phyloP scores from a whole-genome alignment of 169 alveolate species.

The Eimeria brunetti region DNA sequence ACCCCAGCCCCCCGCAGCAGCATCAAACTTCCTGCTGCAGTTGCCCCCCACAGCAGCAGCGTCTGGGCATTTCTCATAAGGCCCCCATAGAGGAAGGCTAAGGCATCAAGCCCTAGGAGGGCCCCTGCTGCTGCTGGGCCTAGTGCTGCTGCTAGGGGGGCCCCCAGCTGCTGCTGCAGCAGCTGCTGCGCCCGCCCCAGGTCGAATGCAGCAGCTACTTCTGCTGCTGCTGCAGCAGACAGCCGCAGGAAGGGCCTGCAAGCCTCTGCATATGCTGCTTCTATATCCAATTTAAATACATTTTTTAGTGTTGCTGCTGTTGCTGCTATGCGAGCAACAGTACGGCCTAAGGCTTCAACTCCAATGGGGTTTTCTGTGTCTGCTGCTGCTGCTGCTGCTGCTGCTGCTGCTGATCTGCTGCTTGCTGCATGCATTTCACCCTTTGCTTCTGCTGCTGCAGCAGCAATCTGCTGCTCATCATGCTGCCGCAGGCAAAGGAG shows the following conservation, averaged over 20 bases:
- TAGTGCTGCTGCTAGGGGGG: constrained; percentile 48
- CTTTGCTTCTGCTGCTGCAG: neutral
- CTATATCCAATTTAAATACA: constrained; percentile 52
- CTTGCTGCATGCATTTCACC: neutral
- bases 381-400: constrained; percentile 41
- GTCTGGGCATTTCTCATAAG: constrained; percentile 82
- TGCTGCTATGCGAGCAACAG: constrained; percentile 83
- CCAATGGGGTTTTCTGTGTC: constrained; percentile 80
- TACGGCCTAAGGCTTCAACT: constrained; percentile 83
- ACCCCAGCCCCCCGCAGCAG: constrained; percentile 83
- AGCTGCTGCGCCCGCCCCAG: neutral
- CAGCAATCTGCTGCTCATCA: neutral
- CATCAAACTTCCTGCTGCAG: constrained; percentile 18
- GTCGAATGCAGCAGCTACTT: constrained; percentile 10
- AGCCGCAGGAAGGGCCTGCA: constrained; percentile 80
- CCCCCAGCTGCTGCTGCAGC: constrained; percentile 53
- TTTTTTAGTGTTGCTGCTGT: constrained; percentile 65
- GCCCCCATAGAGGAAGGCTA: constrained; percentile 79
- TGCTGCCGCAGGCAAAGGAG: constrained; percentile 8
- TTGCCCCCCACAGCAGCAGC: constrained; percentile 82
- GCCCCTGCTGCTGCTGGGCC: constrained; percentile 35
- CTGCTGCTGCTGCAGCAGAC: constrained; percentile 74
- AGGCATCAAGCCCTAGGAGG: constrained; percentile 60
- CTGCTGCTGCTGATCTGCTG: neutral
- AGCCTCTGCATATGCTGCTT: constrained; percentile 80